Conservation (phyloP, 2,329 filamentous ascomycete species). For the Mycogone perniciosa region DNA sequence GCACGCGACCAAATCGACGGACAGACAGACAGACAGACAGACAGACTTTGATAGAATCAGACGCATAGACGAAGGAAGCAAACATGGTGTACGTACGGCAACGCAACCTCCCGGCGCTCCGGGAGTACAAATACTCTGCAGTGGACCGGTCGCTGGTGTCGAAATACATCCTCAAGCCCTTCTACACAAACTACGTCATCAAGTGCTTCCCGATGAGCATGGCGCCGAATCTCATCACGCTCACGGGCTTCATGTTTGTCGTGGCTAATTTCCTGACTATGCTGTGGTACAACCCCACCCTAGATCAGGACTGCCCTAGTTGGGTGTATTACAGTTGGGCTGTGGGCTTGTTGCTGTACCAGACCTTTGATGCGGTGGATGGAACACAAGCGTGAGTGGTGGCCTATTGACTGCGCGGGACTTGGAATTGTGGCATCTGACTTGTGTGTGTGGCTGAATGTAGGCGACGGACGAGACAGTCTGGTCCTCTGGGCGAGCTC, state of each 20-base stretch:
- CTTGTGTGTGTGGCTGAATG: background rate
- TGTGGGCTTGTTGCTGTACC: constrained; percentile 84
- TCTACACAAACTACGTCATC: constrained; percentile 93
- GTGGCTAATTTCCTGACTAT: constrained; percentile 83
- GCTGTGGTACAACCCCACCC: constrained; percentile 90
- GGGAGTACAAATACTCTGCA: constrained; percentile 90
- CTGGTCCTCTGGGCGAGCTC: constrained; percentile 87
- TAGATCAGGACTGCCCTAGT: constrained; percentile 85
- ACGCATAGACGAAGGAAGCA: constrained; percentile 3
- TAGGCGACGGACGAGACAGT: constrained; percentile 81
- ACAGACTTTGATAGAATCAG: background rate
- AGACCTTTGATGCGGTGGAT: constrained; percentile 97
- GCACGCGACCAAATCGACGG: background rate
- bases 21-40: background rate
- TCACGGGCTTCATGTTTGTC: constrained; percentile 86
- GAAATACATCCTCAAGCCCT: constrained; percentile 92
- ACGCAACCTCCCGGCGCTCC: constrained; percentile 78
- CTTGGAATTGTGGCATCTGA: background rate
- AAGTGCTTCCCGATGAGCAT: constrained; percentile 92
- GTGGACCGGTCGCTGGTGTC: constrained; percentile 88
- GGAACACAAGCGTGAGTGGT: constrained; percentile 76
- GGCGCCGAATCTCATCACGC: constrained; percentile 83
- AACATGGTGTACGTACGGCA: constrained; percentile 94
- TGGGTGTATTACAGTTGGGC: constrained; percentile 97
- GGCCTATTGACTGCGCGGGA: too few species aligned